A percentile compares a stretch with the other conserved stretches of the same genome.
Evolutionary conservation across 345 rosid genomes (phyloP).

Genomic region (Carallia pectinifolia): DNA sequence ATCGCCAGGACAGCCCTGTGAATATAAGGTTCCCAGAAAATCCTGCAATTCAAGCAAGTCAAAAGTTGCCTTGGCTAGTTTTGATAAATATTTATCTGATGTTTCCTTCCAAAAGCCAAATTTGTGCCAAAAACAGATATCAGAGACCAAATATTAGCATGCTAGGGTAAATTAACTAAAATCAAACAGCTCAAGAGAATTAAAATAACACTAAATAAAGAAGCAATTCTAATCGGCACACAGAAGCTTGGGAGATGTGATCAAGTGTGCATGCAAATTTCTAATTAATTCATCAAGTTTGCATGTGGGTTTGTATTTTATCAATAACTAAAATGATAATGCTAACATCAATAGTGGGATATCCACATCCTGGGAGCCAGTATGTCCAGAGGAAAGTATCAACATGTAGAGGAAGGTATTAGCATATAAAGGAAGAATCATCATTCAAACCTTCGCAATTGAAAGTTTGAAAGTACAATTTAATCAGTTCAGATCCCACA

Average conservation of each 20-base stretch:
- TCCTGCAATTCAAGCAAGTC: constrained; percentile 89
- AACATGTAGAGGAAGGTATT: too few relatives aligned
- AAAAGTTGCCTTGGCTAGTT: constrained; percentile 90
- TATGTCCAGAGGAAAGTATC: too few relatives aligned
- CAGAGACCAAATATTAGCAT: constrained; percentile 7
- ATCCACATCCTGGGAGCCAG: too few relatives aligned
- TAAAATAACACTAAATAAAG: background rate
- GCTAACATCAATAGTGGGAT: too few relatives aligned
- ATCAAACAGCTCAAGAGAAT: constrained; percentile 11
- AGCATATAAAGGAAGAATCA: too few relatives aligned
- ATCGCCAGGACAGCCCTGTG: constrained; percentile 66
- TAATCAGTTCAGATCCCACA: too few relatives aligned
- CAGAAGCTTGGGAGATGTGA: background rate
- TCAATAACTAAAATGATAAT: too few relatives aligned
- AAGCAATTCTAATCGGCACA: constrained; percentile 6
- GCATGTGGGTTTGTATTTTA: too few relatives aligned
- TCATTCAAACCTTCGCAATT: too few relatives aligned
- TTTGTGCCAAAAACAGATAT: constrained; percentile 20
- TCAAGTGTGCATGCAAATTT: too few relatives aligned
- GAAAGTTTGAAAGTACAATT: too few relatives aligned
- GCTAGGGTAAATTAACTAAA: background rate
- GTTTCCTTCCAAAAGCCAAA: constrained; percentile 67
- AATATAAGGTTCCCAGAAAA: constrained; percentile 73
- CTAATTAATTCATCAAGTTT: too few relatives aligned
- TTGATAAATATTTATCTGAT: constrained; percentile 86